Base-by-base conservation (phyloP, 2,329 filamentous ascomycete genomes). In the Epichloe sylvatica region DNA sequence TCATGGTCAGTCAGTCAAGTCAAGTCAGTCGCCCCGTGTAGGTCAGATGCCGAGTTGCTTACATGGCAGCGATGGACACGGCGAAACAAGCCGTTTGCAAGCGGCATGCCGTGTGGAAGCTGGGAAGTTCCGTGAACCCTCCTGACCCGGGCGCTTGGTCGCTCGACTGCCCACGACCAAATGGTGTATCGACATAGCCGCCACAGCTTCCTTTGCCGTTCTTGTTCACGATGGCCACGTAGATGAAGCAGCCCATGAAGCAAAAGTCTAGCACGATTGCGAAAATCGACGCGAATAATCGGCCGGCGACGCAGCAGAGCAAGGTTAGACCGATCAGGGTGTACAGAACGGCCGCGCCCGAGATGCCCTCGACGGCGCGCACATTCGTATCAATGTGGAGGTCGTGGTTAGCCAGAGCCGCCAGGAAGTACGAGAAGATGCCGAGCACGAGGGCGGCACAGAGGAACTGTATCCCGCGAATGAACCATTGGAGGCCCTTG, bases 401-500 rank as follows among this genome's bases (percentile, higher is more conserved):
- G 56, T 80, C 59, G 67, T 87, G 79, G 59, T 83, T 78, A 53
- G 76, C 64, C 13, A 90, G 77, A 8, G 84, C 76, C 8, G 84
- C 80, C 46, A 96, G 78, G 74, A 89, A 94, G 74, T 94, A 95
- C 46, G 81, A 83, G 73, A 84, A 90, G 60, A 92, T 77, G 56
- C 77, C 84, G 53, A 96, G 77, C 53, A 91, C 77, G 56, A 94
- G 74, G 52, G 75, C 80, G 8, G 83, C 74, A 64, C 80, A 86
- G 62, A 78, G 73, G 66, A 94, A 84, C 60, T 87, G 79, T 50
- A 95, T 68, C 55, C 76, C 68, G 57, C 91, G 86, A 60, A 94
- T 70, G 63, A 83, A 74, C 64, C 83, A 84, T 60, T 87, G 83
- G 44, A 77, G 52, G 52, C 76, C 67, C 60, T 86, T 87, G 58